Base-by-base conservation (phyloP, 495 filamentous ascomycete species). In the Talaromyces liani region DNA sequence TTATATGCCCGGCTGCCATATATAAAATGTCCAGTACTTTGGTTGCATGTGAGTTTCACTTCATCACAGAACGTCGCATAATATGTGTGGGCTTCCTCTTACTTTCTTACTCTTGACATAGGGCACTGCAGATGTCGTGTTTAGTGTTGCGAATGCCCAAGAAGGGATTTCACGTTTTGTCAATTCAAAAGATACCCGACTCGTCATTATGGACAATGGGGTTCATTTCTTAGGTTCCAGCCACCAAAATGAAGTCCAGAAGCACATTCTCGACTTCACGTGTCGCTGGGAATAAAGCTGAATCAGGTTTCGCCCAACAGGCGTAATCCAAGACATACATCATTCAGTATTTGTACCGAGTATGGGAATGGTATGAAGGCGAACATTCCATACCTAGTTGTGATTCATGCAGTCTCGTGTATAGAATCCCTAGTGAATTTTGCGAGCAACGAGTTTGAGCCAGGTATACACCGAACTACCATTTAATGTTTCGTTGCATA, bases 91-190 rank as follows among this genome's bases (percentile, higher is more conserved):
- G 10, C 60, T 25, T 47, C 63, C 10, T 20, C 39, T 53, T 14
- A 41, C 58, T 64, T 10, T 20, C 39, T 53, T 14, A 41, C 58
- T 16, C 9, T 6, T 51, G n/a, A 20, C 60, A 4, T 55, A 85
- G 80, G 86, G 85, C n/a, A 82, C 78, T 20, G 65, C 74, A 5
- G 86, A 88, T 68, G 75, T 65, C 0, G 77, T 83, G 0, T 89
- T 79, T 66, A 77, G 75, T 1, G 65, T 76, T 7, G 69, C 61
- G 0, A 78, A 85, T 31, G 77, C 82, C 0, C 68, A 71, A 22
- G 76, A 87, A 68, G 81, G 88, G 58, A 85, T 87, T 65, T 77
- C 83, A 66, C 71, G 83, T 29, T 88, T 89, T 63, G 80, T 73
- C 1, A 74, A 75, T 10, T 81, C 80, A 0, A 72, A 71, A 12